Percentiles rank a stretch among this genome's conserved stretches.
Conservation (phyloP, 2,329 filamentous ascomycete genomes). For the Curvularia lunata region DNA sequence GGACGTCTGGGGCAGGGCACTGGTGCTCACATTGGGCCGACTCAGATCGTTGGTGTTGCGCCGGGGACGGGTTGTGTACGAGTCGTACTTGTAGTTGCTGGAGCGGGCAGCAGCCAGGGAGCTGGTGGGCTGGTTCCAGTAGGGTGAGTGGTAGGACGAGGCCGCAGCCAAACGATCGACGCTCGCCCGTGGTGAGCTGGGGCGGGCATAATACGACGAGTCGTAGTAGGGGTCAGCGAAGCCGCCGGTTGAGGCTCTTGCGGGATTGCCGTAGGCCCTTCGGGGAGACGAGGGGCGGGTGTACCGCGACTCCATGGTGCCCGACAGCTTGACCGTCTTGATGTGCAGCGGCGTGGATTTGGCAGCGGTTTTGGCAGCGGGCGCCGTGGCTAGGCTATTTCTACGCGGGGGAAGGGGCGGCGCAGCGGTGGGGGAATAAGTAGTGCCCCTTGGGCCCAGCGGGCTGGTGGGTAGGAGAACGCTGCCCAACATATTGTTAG, state of each 20-base stretch:
- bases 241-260: constrained; percentile 47
- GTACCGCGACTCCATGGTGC: constrained; percentile 45
- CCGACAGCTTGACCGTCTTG: constrained; percentile 28
- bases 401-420: constrained; percentile 38
- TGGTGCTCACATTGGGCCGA: constrained; percentile 47
- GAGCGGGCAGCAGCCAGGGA: constrained; percentile 23
- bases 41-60: constrained; percentile 51
- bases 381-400: constrained; percentile 29
- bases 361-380: constrained; percentile 29
- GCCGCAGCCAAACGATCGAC: constrained; percentile 36
- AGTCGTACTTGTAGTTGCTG: constrained; percentile 48
- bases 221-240: constrained; percentile 46
- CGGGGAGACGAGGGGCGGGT: constrained; percentile 46
- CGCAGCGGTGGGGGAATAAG: constrained; percentile 26
- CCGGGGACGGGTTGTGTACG: constrained; percentile 55
- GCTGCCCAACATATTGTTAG: constrained; percentile 48
- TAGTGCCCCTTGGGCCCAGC: constrained; percentile 24
- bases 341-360: constrained; percentile 31
- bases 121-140: constrained; percentile 32
- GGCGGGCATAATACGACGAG: constrained; percentile 38
- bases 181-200: constrained; percentile 44
- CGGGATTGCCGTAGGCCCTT: constrained; percentile 39
- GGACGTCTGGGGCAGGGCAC: constrained; percentile 29
- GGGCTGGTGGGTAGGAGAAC: constrained; percentile 36
- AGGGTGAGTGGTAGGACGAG: constrained; percentile 35